These are phyloP conservation scores for Penicillium goetzii DNA, from an alignment of 495 filamentous ascomycete species.

Conservation along the genomic window DNA sequence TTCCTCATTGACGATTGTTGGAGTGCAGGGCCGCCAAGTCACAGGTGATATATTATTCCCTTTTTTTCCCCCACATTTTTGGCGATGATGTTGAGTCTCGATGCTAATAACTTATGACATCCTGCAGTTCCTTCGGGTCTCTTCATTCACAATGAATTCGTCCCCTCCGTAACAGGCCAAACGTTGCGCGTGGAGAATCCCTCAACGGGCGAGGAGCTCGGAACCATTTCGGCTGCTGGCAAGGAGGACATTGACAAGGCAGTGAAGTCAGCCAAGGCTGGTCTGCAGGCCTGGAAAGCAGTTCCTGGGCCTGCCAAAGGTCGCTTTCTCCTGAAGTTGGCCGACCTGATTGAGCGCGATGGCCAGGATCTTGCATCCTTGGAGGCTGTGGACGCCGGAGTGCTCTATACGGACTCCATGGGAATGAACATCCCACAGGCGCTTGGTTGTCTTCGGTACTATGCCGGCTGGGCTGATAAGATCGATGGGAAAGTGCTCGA, in stretches of 20 bases:
- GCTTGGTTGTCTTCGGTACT: conserved; percentile 35
- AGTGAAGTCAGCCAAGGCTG: conserved; percentile 52
- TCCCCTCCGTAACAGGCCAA: conserved; percentile 21
- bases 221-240: conserved; percentile 31
- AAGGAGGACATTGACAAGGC: conserved; percentile 54
- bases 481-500: conserved; percentile 36
- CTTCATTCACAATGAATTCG: conserved; percentile 47
- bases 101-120: neutral
- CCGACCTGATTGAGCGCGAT: conserved; percentile 35
- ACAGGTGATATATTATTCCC: conserved; percentile 12
- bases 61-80: neutral
- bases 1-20: conserved; percentile 19
- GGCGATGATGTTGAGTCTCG: neutral
- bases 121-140: conserved; percentile 35
- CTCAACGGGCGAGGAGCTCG: conserved; percentile 36
- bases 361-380: conserved; percentile 30
- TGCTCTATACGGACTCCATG: conserved; percentile 25
- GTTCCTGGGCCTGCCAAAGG: conserved; percentile 47
- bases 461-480: conserved; percentile 43
- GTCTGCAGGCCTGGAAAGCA: conserved; percentile 38
- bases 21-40: conserved; percentile 26
- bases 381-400: conserved; percentile 38
- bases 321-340: conserved; percentile 48
- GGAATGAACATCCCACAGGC: conserved; percentile 32
- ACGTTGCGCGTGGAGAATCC: conserved; percentile 34